A percentile compares a stretch with the other conserved stretches of the same genome.
Evolutionary conservation across 768 basidiomycete genomes (phyloP).

Genomic region (Paxillus rubicundulus): DNA sequence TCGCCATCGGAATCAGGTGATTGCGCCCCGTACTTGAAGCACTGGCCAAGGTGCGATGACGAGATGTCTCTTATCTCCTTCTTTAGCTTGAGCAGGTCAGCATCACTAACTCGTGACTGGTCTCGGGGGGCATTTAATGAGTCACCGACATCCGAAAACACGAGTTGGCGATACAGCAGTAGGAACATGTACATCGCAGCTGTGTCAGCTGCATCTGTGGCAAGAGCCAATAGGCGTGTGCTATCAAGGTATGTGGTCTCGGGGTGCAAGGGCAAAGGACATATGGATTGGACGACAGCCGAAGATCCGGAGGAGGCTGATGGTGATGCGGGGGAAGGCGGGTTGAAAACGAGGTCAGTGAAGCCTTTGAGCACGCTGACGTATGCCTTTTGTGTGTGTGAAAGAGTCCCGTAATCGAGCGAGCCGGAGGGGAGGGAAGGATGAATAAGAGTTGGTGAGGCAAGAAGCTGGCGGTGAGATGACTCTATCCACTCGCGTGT

Average conservation of each 20-base stretch:
- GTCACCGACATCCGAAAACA: slow-evolving; percentile 45
- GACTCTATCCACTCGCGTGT: slow-evolving; percentile 66
- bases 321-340: slow-evolving; percentile 40
- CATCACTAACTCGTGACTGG: slow-evolving; percentile 45
- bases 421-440: slow-evolving; percentile 41
- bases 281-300: slow-evolving; percentile 31
- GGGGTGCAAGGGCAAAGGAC: slow-evolving; percentile 49
- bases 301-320: slow-evolving; percentile 29
- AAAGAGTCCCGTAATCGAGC: slow-evolving; percentile 45
- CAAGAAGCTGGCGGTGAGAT: slow-evolving; percentile 47
- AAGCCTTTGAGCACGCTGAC: slow-evolving; percentile 56
- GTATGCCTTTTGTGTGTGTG: slow-evolving; percentile 45
- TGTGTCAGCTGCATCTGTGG: slow-evolving; percentile 71
- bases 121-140: slow-evolving; percentile 26
- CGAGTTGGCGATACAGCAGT: slow-evolving; percentile 75
- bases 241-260: slow-evolving; percentile 84
- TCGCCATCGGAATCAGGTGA: slow-evolving; percentile 36
- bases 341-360: slow-evolving; percentile 64
- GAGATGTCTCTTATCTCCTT: slow-evolving; percentile 70
- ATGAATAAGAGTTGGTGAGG: slow-evolving; percentile 42
- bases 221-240: slow-evolving; percentile 61
- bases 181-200: slow-evolving; percentile 78
- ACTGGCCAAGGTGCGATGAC: slow-evolving; percentile 58
- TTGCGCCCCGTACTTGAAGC: slow-evolving; percentile 41
- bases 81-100: slow-evolving; percentile 60